A percentile compares a stretch with the other conserved stretches of the same genome.
These are phyloP conservation scores for Saxophila tyrrhenica DNA, from an alignment of 495 filamentous ascomycete genomes.

Conservation along the genomic window DNA sequence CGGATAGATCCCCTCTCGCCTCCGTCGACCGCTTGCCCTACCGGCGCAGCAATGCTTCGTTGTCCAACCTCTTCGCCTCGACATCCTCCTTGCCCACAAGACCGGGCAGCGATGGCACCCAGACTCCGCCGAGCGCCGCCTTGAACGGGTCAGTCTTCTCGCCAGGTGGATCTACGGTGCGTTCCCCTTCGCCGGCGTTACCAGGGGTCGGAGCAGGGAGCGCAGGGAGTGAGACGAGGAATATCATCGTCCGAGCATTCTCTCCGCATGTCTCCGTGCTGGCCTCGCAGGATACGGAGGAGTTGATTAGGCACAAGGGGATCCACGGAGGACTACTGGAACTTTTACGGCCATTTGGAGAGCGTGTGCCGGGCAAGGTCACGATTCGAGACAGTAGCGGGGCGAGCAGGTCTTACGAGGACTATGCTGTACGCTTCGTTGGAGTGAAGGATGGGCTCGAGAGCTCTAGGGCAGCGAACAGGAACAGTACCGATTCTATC, in stretches of 20 bases:
- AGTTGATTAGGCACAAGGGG: constrained; percentile 71
- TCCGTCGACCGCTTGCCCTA: constrained; percentile 29
- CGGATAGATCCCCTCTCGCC: constrained; percentile 41
- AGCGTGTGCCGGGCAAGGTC: constrained; percentile 75
- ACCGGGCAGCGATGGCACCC: constrained; percentile 24
- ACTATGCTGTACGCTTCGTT: constrained; percentile 80
- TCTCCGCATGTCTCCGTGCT: constrained; percentile 78
- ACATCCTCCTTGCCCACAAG: constrained; percentile 27
- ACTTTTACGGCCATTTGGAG: constrained; percentile 83
- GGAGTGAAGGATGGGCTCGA: constrained; percentile 51
- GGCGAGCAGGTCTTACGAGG: constrained; percentile 68
- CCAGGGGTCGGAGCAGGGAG: background rate
- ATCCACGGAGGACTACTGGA: constrained; percentile 72
- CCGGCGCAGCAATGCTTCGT: constrained; percentile 31
- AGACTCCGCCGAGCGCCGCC: constrained; percentile 23
- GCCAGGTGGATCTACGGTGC: constrained; percentile 15
- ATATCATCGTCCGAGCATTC: constrained; percentile 70
- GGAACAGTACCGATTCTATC: constrained; percentile 10
- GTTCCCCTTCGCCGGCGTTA: constrained; percentile 14
- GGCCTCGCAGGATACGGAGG: constrained; percentile 71
- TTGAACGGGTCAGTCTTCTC: constrained; percentile 30
- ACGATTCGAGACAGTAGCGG: constrained; percentile 83
- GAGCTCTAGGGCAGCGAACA: constrained; percentile 32
- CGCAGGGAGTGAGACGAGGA: constrained; percentile 48
- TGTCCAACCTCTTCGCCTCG: constrained; percentile 33